A percentile compares a stretch with the other conserved stretches of the same genome.
Conservation (phyloP, 1,139 yeast species). For the Blastobotrys illinoisensis region DNA sequence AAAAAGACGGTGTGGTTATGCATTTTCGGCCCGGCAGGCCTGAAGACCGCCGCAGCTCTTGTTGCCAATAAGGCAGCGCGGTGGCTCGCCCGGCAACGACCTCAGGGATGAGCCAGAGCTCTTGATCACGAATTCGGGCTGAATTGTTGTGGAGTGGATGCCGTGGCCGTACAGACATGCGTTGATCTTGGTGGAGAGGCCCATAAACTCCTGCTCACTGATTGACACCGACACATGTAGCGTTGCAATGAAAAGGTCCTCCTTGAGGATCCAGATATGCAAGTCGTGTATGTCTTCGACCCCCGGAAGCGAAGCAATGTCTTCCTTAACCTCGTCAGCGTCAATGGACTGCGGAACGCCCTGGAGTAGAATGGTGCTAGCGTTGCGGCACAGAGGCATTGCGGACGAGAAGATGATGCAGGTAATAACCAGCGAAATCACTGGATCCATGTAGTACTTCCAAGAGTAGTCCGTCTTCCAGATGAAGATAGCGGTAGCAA, state of each 20-base stretch:
- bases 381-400: conserved; percentile 78
- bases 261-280: conserved; percentile 95
- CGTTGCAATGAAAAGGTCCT: conserved; percentile 80
- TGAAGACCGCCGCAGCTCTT: conserved; percentile 9
- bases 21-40: not conserved
- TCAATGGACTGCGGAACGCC: conserved; percentile 84
- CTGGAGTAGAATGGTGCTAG: conserved; percentile 83
- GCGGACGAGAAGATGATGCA: conserved; percentile 87
- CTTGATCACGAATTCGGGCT: conserved; percentile 63
- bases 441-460: conserved; percentile 82
- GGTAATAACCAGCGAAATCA: conserved; percentile 79
- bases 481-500: conserved; percentile 78
- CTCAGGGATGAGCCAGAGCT: not conserved
- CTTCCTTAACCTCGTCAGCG: conserved; percentile 65
- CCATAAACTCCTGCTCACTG: conserved; percentile 59
- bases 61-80: conserved; percentile 6
- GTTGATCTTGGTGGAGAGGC: conserved; percentile 72
- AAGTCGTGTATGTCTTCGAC: conserved; percentile 88
- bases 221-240: conserved; percentile 73
- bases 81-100: not conserved
- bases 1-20: not conserved
- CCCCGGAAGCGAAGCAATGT: conserved; percentile 59
- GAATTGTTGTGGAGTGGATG: conserved; percentile 90
- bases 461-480: conserved; percentile 91
- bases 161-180: conserved; percentile 77